Percentiles rank a stretch among this genome's conserved stretches.
Conservation (phyloP, 495 filamentous ascomycete genomes). For the Talaromyces wortmannii region DNA sequence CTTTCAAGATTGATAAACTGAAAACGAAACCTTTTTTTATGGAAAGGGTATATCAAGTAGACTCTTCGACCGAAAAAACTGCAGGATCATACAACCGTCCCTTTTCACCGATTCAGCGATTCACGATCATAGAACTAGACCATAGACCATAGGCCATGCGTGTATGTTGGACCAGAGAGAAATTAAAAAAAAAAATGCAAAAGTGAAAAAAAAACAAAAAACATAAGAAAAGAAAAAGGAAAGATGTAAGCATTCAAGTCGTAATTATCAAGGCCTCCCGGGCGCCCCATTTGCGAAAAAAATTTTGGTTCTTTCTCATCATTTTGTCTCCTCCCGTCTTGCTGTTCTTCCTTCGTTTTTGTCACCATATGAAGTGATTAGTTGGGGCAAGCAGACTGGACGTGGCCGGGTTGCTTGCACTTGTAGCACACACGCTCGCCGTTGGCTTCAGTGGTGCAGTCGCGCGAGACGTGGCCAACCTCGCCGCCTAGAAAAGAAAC, state of each 20-base stretch:
- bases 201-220: background rate
- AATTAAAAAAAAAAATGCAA: background rate
- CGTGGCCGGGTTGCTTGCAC: constrained; percentile 96
- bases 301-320: background rate
- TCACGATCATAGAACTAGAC: too few species aligned
- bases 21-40: background rate
- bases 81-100: background rate
- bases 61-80: background rate
- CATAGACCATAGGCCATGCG: too few species aligned
- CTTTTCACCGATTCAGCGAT: background rate
- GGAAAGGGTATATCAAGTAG: background rate
- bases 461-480: constrained; percentile 87
- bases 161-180: background rate
- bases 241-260: constrained; percentile 5
- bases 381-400: constrained; percentile 88
- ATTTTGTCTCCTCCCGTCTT: background rate
- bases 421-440: constrained; percentile 97
- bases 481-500: constrained; percentile 54
- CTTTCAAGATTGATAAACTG: background rate
- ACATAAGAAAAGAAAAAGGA: background rate
- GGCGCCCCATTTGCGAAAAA: background rate
- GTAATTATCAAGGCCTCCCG: background rate
- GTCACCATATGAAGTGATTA: constrained; percentile 18
- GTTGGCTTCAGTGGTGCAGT: constrained; percentile 84
- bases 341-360: too few species aligned